These are phyloP conservation scores for Fusarium chuoi DNA, from an alignment of 2,329 filamentous ascomycete species.

Conservation along the genomic window DNA sequence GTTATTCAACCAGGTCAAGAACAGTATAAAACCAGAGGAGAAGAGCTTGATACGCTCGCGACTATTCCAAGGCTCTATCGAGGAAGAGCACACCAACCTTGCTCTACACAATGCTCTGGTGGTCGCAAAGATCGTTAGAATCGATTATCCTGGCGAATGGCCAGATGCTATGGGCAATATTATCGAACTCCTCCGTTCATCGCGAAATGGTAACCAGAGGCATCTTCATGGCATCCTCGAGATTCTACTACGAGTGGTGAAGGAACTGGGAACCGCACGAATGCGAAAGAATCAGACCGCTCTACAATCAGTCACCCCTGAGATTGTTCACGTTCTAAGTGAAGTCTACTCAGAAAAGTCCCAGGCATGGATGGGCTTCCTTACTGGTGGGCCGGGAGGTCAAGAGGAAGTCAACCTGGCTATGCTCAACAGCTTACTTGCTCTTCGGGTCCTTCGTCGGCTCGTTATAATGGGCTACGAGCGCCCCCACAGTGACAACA, in stretches of 20 bases:
- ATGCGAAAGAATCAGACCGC: conserved; percentile 79
- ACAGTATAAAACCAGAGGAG: conserved; percentile 77
- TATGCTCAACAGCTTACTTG: conserved; percentile 80
- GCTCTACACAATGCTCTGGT: conserved; percentile 90
- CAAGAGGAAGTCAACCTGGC: conserved; percentile 68
- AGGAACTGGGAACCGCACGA: conserved; percentile 86
- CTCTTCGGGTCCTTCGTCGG: conserved; percentile 82
- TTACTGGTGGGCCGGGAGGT: conserved; percentile 67
- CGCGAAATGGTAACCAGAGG: conserved; percentile 64
- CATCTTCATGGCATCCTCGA: conserved; percentile 78
- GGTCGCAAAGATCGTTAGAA: conserved; percentile 85
- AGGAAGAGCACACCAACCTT: conserved; percentile 78
- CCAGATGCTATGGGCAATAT: conserved; percentile 69
- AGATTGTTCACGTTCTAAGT: conserved; percentile 82
- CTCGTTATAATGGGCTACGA: conserved; percentile 86
- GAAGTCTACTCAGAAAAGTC: conserved; percentile 82
- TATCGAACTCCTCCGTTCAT: conserved; percentile 69
- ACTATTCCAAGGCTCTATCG: conserved; percentile 79
- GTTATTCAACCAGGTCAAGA: conserved; percentile 63
- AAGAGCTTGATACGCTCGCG: conserved; percentile 80
- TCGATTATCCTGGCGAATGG: conserved; percentile 92
- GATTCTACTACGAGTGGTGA: conserved; percentile 85
- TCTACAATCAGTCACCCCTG: conserved; percentile 81
- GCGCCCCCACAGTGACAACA: conserved; percentile 79
- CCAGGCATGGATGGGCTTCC: conserved; percentile 71